Conservation (phyloP, 2,329 filamentous ascomycete genomes). For the Xylariaceae sp. region DNA sequence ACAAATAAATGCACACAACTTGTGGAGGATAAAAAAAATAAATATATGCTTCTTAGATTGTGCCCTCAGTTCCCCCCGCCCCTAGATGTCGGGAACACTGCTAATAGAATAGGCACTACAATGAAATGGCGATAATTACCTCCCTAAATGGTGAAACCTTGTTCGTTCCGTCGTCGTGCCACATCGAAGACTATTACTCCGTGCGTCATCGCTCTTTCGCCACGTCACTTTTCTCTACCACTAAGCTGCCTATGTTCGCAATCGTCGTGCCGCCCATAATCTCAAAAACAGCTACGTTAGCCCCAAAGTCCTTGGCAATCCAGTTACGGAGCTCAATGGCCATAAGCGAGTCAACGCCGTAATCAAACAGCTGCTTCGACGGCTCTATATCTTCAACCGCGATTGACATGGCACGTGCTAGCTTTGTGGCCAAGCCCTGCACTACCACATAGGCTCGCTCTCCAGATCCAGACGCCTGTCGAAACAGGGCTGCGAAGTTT, state of each 20-base stretch:
- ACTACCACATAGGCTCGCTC: constrained; percentile 18
- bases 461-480: constrained; percentile 8
- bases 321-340: constrained; percentile 39
- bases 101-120: no score
- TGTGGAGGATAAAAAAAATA: no score
- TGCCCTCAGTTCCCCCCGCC: no score
- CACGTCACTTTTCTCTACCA: no score
- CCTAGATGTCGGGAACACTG: no score
- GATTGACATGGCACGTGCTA: constrained; percentile 26
- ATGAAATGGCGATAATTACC: no score
- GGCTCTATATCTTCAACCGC: constrained; percentile 29
- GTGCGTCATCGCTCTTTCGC: no score
- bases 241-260: constrained; percentile 2
- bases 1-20: no score
- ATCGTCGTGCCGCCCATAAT: constrained; percentile 21
- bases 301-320: constrained; percentile 26
- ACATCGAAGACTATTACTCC: no score
- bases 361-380: constrained; percentile 30
- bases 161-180: no score
- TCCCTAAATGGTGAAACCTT: no score
- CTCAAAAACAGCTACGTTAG: constrained; percentile 19
- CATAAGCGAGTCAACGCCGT: constrained; percentile 38
- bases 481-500: constrained; percentile 15
- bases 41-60: no score
- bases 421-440: constrained; percentile 12